A percentile compares a stretch with the other conserved stretches of the same genome.
Conservation (phyloP, 164 flowering plant species). For the Sextonia rubra region DNA sequence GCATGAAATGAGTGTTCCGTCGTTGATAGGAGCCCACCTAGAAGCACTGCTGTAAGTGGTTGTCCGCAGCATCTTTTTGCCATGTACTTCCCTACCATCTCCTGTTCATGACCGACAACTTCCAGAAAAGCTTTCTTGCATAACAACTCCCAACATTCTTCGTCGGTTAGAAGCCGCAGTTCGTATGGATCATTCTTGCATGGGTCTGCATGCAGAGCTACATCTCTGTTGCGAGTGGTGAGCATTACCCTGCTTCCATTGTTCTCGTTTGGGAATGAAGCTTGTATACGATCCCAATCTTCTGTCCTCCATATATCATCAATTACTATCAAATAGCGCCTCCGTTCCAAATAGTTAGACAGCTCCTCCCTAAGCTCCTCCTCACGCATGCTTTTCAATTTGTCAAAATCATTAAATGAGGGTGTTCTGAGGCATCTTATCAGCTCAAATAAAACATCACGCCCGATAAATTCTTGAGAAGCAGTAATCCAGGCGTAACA, state of each 20-base stretch:
- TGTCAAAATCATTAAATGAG: neutral
- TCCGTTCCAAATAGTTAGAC: neutral
- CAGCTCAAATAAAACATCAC: slow-evolving; percentile 7
- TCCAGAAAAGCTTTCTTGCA: slow-evolving; percentile 14
- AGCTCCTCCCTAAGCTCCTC: slow-evolving; percentile 24
- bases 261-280: slow-evolving; percentile 21
- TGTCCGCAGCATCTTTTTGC: neutral
- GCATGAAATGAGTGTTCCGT: neutral
- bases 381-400: neutral
- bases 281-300: slow-evolving; percentile 22
- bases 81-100: neutral
- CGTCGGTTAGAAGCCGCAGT: neutral
- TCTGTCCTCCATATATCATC: slow-evolving; percentile 34
- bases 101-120: neutral
- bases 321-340: slow-evolving; percentile 23
- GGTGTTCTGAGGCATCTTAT: neutral
- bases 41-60: slow-evolving; percentile 11
- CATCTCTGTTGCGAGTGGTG: slow-evolving; percentile 26
- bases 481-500: slow-evolving; percentile 19
- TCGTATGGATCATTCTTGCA: neutral
- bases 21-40: slow-evolving; percentile 9
- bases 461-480: neutral
- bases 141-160: slow-evolving; percentile 31
- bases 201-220: slow-evolving; percentile 7
- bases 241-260: slow-evolving; percentile 27